phyloP scores from a whole-genome alignment of 148 eudicot species.

The Cornus controversa region DNA sequence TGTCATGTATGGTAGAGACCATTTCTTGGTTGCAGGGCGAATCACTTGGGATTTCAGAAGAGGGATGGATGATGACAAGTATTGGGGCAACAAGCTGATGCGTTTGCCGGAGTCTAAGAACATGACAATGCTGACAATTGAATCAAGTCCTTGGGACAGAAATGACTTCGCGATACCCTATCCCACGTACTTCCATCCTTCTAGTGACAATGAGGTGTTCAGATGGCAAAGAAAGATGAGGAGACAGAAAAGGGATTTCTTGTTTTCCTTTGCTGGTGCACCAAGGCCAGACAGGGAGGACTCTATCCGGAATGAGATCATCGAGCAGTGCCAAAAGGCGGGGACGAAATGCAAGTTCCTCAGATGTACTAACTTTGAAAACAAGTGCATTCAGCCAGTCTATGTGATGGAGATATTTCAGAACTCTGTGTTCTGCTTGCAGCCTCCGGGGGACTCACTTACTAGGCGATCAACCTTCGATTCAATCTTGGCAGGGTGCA shows the following conservation, averaged over 20 bases:
- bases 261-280: constrained; percentile 66
- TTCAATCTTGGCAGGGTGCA: constrained; percentile 66
- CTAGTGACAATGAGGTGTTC: constrained; percentile 41
- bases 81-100: constrained; percentile 70
- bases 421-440: constrained; percentile 66
- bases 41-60: constrained; percentile 87
- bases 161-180: constrained; percentile 75
- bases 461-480: constrained; percentile 74
- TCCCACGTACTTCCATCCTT: constrained; percentile 82
- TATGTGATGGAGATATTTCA: constrained; percentile 52
- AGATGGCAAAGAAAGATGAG: constrained; percentile 63
- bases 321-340: constrained; percentile 45
- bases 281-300: constrained; percentile 44
- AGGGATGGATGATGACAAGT: constrained; percentile 21
- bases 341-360: constrained; percentile 41
- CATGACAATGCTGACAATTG: constrained; percentile 63
- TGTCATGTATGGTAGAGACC: constrained; percentile 53
- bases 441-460: constrained; percentile 81
- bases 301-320: constrained; percentile 54
- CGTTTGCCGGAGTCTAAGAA: constrained; percentile 54
- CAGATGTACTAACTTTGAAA: constrained; percentile 25
- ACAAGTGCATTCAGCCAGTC: constrained; percentile 45
- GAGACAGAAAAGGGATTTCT: constrained; percentile 23
- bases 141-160: constrained; percentile 66
- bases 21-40: constrained; percentile 70